Evolutionary conservation across 2,329 filamentous ascomycete species (phyloP).

Genomic region (Seiridium unicorne): DNA sequence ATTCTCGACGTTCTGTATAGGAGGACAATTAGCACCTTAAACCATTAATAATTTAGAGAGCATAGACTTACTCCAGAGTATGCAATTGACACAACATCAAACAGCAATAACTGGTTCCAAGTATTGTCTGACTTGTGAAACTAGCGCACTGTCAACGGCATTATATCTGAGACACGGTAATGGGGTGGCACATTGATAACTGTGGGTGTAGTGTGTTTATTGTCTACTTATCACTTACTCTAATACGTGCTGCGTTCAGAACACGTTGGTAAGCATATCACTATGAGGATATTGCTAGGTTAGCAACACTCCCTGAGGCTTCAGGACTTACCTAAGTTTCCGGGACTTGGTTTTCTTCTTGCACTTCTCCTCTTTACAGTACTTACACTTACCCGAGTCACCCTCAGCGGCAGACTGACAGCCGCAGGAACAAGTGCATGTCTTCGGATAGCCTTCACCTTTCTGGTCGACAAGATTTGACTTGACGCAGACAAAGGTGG

Average conservation of each 20-base stretch:
- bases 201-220: background rate
- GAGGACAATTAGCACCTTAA: background rate
- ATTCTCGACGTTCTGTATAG: background rate
- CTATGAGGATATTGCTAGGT: no score
- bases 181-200: no score
- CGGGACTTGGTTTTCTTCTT: background rate
- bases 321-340: no score
- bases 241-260: no score
- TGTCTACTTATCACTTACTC: background rate
- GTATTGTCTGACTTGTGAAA: background rate
- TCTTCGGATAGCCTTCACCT: slow-evolving; percentile 2
- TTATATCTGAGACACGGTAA: no score
- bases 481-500: no score
- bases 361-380: background rate
- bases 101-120: no score
- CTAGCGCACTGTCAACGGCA: no score
- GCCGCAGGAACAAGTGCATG: slow-evolving; percentile 1
- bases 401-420: background rate
- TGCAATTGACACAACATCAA: no score
- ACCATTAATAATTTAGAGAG: background rate
- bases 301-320: no score
- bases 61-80: no score
- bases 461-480: background rate
- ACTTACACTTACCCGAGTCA: background rate
- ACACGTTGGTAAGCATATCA: no score